These are phyloP conservation scores for Baeospora myosura DNA, from an alignment of 1,284 basidiomycete species.

Conservation along the genomic window DNA sequence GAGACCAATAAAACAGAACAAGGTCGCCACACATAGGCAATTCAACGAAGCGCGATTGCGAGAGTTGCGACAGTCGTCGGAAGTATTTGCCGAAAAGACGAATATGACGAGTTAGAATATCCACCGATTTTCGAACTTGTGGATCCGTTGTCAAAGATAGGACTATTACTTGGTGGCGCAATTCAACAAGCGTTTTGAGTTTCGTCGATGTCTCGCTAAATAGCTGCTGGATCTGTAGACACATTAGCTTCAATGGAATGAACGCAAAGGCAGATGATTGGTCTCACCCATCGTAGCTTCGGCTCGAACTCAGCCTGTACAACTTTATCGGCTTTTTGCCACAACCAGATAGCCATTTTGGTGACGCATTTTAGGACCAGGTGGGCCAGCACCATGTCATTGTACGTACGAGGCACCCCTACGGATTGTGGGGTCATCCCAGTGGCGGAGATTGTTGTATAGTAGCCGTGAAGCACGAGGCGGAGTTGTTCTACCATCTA, in stretches of 20 bases:
- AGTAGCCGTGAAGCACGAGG: constrained; percentile 47
- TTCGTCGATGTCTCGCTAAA: constrained; percentile 54
- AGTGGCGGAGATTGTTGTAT: constrained; percentile 42
- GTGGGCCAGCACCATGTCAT: constrained; percentile 57
- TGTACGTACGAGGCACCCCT: constrained; percentile 29
- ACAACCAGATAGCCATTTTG: constrained; percentile 63
- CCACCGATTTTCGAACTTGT: constrained; percentile 33
- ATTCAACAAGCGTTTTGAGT: constrained; percentile 43
- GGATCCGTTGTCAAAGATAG: constrained; percentile 16
- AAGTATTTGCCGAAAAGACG: constrained; percentile 72
- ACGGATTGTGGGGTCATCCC: constrained; percentile 29
- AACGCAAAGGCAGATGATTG: constrained; percentile 1
- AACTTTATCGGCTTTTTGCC: constrained; percentile 48
- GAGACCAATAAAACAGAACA: constrained; percentile 71
- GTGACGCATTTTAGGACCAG: constrained; percentile 62
- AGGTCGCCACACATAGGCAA: constrained; percentile 60
- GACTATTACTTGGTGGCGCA: constrained; percentile 21
- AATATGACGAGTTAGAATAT: constrained; percentile 58
- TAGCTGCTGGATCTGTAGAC: constrained; percentile 46
- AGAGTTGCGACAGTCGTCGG: constrained; percentile 60
- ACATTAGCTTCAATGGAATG: too few relatives aligned
- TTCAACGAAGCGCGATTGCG: constrained; percentile 48
- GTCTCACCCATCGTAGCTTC: too few relatives aligned
- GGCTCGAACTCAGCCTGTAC: too few relatives aligned
- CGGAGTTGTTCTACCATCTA: constrained; percentile 54